Evolutionary conservation across 2,329 filamentous ascomycete species (phyloP), one percentile per base, ranked within the genome.

Genomic region (Aschersonia sp.): DNA sequence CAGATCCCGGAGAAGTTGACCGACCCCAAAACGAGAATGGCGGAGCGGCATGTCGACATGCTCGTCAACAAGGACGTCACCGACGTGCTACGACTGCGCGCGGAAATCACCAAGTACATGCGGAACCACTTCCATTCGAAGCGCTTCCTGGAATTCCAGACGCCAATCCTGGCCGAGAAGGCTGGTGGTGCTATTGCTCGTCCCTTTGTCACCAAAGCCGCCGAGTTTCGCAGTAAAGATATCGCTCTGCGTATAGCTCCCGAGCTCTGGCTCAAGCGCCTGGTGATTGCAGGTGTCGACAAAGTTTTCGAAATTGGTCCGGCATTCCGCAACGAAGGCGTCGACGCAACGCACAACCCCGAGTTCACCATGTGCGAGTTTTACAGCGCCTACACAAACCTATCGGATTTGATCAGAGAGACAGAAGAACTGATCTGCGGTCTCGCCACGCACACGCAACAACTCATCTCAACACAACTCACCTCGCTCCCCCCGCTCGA

Each of bases 341-440:
- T 95, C 38, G 89, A 96, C 62, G 77, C 77, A 31, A 95, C 88
- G 0, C 92, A 98, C 62, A 98, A 98, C 60, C 91, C 92, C 0
- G 92, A 98, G 61, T 98, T 97, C 66, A 92, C 86, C 43, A 97
- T 87, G 51, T 97, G 91, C 70, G 92, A 98, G 66, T 97, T 95
- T 67, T 98, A 98, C 66, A 82, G 85, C 51, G 83, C 89, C 3
- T 94, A 89, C 58, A 80, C 84, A 51, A 85, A 83, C 53, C 74
- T 96, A 0, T 69, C 80, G 38, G 78, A 85, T 42, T 69, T 97
- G 46, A 89, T 94, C 59, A 61, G 65, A 28, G 78, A 81, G 60
- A 97, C 91, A 1, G 85, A 92, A 61, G 68, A 73, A 10, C 65
- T 97, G 45, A 65, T 96, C 32, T 68, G 61, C 35, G 72, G 75